These are phyloP conservation scores for Kregervanrija delftensis DNA, from an alignment of 805 yeast species.

Conservation along the genomic window DNA sequence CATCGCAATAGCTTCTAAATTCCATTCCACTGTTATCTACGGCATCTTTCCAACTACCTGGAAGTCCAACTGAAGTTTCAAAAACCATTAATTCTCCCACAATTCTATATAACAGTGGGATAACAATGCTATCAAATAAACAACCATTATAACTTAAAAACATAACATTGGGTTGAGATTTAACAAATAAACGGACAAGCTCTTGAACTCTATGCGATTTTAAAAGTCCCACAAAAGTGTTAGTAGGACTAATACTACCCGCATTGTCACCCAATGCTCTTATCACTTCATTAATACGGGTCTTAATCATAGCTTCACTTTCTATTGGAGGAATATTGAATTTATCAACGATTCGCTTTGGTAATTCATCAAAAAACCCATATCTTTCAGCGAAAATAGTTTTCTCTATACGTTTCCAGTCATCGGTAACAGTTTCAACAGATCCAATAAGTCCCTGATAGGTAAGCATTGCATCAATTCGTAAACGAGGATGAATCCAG, in stretches of 20 bases:
- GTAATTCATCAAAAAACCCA: constrained; percentile 4
- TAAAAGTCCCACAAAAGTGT: constrained; percentile 16
- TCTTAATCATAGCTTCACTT: neutral
- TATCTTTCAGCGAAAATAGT: constrained; percentile 25
- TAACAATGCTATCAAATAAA: constrained; percentile 18
- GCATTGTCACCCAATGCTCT: constrained; percentile 12
- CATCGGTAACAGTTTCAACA: constrained; percentile 12
- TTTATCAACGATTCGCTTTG: constrained; percentile 20
- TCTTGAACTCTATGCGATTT: constrained; percentile 14
- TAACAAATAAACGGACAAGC: constrained; percentile 21
- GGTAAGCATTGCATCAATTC: constrained; percentile 25
- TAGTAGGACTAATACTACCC: constrained; percentile 3
- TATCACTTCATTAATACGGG: constrained; percentile 12
- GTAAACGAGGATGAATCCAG: constrained; percentile 30
- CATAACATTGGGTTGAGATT: constrained; percentile 13
- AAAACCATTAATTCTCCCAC: constrained; percentile 19
- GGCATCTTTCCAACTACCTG: constrained; percentile 4
- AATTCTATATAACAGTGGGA: constrained; percentile 19
- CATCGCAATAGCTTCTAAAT: constrained; percentile 13
- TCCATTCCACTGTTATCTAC: constrained; percentile 7
- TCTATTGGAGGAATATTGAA: constrained; percentile 7
- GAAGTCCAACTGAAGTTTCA: constrained; percentile 11
- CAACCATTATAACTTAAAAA: constrained; percentile 18
- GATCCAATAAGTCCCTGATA: constrained; percentile 22
- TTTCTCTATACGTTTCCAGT: constrained; percentile 16